Conservation (phyloP, 805 yeast species). For the Jamesozyma jinghongensis region DNA sequence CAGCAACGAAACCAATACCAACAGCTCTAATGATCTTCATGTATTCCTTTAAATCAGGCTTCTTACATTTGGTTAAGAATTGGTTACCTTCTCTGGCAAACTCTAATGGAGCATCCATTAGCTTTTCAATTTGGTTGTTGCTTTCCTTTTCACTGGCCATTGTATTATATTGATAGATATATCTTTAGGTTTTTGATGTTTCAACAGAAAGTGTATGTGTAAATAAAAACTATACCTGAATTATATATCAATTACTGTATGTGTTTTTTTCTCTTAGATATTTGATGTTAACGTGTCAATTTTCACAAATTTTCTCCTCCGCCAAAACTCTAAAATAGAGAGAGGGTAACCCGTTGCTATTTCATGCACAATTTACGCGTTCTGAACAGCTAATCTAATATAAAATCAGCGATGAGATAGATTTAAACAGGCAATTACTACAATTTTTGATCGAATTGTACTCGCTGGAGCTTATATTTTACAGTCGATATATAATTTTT, state of each 20-base stretch:
- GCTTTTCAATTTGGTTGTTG: conserved; percentile 42
- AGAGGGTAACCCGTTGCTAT: not conserved
- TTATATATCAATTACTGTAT: not conserved
- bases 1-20: conserved; percentile 92
- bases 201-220: no score
- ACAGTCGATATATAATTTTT: not conserved
- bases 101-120: conserved; percentile 81
- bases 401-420: no score
- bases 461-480: not conserved
- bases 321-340: not conserved
- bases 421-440: no score
- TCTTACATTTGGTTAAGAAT: conserved; percentile 83
- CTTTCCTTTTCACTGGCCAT: conserved; percentile 25
- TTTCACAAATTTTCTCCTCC: not conserved
- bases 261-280: not conserved
- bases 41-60: conserved; percentile 86
- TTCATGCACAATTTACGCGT: no score
- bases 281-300: conserved; percentile 1
- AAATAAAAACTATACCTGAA: no score
- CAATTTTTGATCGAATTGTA: no score
- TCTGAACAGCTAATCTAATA: no score
- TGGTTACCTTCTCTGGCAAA: conserved; percentile 86
- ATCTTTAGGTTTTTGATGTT: not conserved
- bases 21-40: conserved; percentile 85
- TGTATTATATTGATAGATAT: not conserved